phyloP scores from a whole-genome alignment of 805 yeast genomes.

The Kluyveromyces dobzhanskii region DNA sequence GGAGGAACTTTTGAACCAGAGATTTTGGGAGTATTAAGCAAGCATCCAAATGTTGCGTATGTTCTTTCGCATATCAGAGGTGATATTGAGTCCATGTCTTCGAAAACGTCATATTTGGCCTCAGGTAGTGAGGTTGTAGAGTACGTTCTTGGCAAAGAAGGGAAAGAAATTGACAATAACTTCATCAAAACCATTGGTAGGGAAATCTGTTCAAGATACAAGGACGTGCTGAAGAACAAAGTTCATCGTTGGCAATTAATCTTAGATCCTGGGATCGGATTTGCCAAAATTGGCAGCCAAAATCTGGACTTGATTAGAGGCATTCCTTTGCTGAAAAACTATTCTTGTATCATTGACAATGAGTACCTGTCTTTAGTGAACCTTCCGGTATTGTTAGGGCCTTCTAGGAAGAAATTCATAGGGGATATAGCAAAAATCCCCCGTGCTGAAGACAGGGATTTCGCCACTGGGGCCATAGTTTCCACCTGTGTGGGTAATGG shows the following conservation, averaged over 20 bases:
- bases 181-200: constrained; percentile 51
- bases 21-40: constrained; percentile 64
- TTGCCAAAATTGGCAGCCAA: constrained; percentile 75
- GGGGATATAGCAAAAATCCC: constrained; percentile 60
- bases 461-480: constrained; percentile 71
- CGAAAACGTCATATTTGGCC: constrained; percentile 44
- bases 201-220: constrained; percentile 53
- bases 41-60: constrained; percentile 59
- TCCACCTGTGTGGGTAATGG: constrained; percentile 66
- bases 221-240: constrained; percentile 51
- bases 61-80: constrained; percentile 84
- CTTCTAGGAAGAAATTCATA: constrained; percentile 81
- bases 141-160: constrained; percentile 11
- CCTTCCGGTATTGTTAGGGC: constrained; percentile 71
- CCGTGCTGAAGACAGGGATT: constrained; percentile 51
- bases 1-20: constrained; percentile 64
- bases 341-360: constrained; percentile 28
- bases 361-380: constrained; percentile 25
- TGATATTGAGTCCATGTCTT: constrained; percentile 61
- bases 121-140: constrained; percentile 27
- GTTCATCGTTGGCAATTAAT: constrained; percentile 85
- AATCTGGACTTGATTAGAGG: constrained; percentile 58
- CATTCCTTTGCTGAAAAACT: constrained; percentile 39
- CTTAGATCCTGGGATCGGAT: constrained; percentile 93
- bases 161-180: constrained; percentile 20